A percentile compares a stretch with the other conserved stretches of the same genome.
Conservation (phyloP, 2,329 filamentous ascomycete species). For the Colletotrichum karsti region DNA sequence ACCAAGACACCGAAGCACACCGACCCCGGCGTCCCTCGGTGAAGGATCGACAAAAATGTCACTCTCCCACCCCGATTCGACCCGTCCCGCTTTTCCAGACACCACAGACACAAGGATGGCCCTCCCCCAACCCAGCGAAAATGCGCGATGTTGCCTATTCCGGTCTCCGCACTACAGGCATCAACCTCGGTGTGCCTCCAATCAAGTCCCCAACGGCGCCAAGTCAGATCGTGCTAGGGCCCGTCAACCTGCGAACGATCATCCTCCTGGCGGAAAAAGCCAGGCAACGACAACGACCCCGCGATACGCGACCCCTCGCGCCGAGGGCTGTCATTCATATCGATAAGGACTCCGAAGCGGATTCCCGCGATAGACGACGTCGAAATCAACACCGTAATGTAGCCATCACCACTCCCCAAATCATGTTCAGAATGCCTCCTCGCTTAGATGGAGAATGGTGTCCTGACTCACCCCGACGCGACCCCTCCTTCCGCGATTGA, state of each 20-base stretch:
- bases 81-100: no score
- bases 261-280: no score
- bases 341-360: no score
- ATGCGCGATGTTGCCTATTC: not conserved
- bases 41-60: no score
- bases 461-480: constrained; percentile 11
- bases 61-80: not conserved
- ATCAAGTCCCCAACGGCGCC: not conserved
- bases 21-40: not conserved
- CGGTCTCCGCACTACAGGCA: not conserved
- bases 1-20: constrained; percentile 8
- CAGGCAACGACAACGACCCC: no score
- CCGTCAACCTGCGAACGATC: no score
- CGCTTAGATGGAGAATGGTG: not conserved
- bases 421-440: not conserved
- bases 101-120: not conserved
- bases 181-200: not conserved
- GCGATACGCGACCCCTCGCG: no score
- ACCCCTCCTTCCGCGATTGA: not conserved
- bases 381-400: not conserved
- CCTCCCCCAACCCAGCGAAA: not conserved
- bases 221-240: not conserved
- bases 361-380: not conserved
- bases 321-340: no score
- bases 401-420: not conserved